Conservation (phyloP, 176 grass and related monocot species). For the Musa acuminata region DNA sequence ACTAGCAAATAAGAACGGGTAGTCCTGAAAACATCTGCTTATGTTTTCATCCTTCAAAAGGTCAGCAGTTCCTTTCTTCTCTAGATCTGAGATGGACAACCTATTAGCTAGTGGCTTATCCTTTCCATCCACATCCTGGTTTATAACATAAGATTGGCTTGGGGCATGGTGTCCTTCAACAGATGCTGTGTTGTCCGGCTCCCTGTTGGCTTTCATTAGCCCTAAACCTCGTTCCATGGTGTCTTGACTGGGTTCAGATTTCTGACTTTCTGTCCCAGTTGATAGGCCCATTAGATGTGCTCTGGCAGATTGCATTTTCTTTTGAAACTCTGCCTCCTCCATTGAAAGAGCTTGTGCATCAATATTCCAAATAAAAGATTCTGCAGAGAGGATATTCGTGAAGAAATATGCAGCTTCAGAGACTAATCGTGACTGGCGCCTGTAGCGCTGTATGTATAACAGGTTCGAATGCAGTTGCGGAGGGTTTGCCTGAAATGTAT, state of each 20-base stretch:
- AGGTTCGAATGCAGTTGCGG: slow-evolving; percentile 92
- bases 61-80: slow-evolving; percentile 68
- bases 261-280: slow-evolving; percentile 28
- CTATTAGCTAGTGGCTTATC: slow-evolving; percentile 26
- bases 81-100: slow-evolving; percentile 46
- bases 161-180: slow-evolving; percentile 25
- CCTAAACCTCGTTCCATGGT: slow-evolving; percentile 18
- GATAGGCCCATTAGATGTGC: slow-evolving; percentile 50
- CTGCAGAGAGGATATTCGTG: slow-evolving; percentile 87
- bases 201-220: slow-evolving; percentile 18
- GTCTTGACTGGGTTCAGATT: slow-evolving; percentile 35
- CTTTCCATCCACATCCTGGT: slow-evolving; percentile 32
- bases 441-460: slow-evolving; percentile 85
- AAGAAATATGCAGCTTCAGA: slow-evolving; percentile 94
- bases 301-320: slow-evolving; percentile 79
- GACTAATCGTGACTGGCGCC: slow-evolving; percentile 62
- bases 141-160: slow-evolving; percentile 33
- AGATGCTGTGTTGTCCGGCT: slow-evolving; percentile 32
- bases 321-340: slow-evolving; percentile 75
- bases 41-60: slow-evolving; percentile 68
- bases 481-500: slow-evolving; percentile 76
- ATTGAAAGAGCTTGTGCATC: slow-evolving; percentile 82
- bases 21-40: slow-evolving; percentile 63
- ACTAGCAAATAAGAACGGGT: slow-evolving; percentile 67
- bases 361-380: slow-evolving; percentile 95